Evolutionary conservation across 2,329 filamentous ascomycete species (phyloP).

Genomic region (Clonostachys solani): DNA sequence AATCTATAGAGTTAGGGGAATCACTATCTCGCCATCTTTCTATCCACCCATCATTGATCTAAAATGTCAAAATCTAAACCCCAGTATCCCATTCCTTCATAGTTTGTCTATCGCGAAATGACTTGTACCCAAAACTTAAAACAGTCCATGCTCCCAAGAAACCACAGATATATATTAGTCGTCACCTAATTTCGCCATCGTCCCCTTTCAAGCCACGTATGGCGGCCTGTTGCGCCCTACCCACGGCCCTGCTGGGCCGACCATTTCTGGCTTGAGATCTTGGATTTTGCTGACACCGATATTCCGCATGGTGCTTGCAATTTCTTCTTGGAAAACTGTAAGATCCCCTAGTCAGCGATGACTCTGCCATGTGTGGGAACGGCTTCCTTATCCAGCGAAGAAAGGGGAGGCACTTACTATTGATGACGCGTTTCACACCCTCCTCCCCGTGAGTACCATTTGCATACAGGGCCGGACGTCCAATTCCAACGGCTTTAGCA

Average conservation of each 20-base stretch:
- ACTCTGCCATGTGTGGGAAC: too few relatives aligned
- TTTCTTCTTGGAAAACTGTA: slow-evolving; percentile 4
- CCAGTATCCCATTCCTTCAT: too few relatives aligned
- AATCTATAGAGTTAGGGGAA: too few relatives aligned
- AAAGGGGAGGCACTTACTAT: slow-evolving; percentile 4
- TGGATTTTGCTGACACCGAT: slow-evolving; percentile 3
- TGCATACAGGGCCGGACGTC: slow-evolving; percentile 31
- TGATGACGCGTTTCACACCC: slow-evolving; percentile 30
- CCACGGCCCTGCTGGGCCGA: slow-evolving; percentile 5
- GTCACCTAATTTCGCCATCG: too few relatives aligned
- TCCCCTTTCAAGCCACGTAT: background rate
- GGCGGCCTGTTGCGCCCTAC: slow-evolving; percentile 2
- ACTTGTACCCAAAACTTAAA: too few relatives aligned
- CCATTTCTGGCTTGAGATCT: slow-evolving; percentile 5
- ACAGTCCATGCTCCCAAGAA: too few relatives aligned
- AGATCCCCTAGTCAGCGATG: background rate
- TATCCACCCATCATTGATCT: too few relatives aligned
- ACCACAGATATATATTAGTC: too few relatives aligned
- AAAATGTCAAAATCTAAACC: too few relatives aligned
- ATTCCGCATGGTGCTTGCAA: slow-evolving; percentile 6
- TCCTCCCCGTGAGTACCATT: slow-evolving; percentile 36
- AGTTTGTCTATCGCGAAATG: too few relatives aligned
- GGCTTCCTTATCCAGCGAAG: background rate
- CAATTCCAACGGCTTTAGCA: background rate
- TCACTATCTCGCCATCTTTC: too few relatives aligned